Evolutionary conservation across 805 yeast species (phyloP).

Genomic region (Kuraishia floccosa): DNA sequence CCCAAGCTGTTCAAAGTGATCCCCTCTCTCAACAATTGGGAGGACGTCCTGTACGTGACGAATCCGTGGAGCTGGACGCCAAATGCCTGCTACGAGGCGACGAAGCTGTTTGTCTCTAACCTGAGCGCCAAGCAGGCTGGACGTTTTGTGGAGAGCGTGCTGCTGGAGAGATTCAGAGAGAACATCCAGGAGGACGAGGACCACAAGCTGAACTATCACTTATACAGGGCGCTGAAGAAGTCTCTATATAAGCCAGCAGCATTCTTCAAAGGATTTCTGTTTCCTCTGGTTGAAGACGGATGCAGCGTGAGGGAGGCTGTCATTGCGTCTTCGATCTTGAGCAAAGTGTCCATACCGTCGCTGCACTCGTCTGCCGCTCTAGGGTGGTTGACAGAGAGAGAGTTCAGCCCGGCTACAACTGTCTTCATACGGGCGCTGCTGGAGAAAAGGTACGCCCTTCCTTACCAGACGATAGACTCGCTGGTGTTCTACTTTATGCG

Average conservation of each 20-base stretch:
- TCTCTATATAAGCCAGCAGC: slow-evolving; percentile 96
- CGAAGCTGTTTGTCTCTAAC: slow-evolving; percentile 86
- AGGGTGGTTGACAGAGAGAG: slow-evolving; percentile 70
- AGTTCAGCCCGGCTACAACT: slow-evolving; percentile 80
- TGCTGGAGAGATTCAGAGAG: slow-evolving; percentile 61
- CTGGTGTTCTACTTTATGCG: slow-evolving; percentile 90
- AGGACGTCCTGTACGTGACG: slow-evolving; percentile 86
- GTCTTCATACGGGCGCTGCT: slow-evolving; percentile 81
- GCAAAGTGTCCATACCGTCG: slow-evolving; percentile 87
- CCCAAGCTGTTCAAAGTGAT: slow-evolving; percentile 95
- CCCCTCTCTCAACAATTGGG: slow-evolving; percentile 92
- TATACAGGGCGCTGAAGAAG: slow-evolving; percentile 86
- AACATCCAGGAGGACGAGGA: slow-evolving; percentile 65
- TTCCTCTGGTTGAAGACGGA: slow-evolving; percentile 81
- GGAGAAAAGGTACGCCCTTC: slow-evolving; percentile 93
- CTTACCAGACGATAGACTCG: slow-evolving; percentile 92
- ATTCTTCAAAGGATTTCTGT: slow-evolving; percentile 89
- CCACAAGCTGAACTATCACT: slow-evolving; percentile 80
- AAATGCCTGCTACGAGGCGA: slow-evolving; percentile 89
- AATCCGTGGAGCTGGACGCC: slow-evolving; percentile 94
- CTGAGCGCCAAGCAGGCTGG: slow-evolving; percentile 83
- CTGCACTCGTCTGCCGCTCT: slow-evolving; percentile 95
- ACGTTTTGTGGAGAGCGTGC: slow-evolving; percentile 57
- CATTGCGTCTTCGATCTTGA: slow-evolving; percentile 83
- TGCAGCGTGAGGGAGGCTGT: slow-evolving; percentile 92